Evolutionary conservation across 805 yeast genomes (phyloP).

Genomic region (Spathaspora girioi): DNA sequence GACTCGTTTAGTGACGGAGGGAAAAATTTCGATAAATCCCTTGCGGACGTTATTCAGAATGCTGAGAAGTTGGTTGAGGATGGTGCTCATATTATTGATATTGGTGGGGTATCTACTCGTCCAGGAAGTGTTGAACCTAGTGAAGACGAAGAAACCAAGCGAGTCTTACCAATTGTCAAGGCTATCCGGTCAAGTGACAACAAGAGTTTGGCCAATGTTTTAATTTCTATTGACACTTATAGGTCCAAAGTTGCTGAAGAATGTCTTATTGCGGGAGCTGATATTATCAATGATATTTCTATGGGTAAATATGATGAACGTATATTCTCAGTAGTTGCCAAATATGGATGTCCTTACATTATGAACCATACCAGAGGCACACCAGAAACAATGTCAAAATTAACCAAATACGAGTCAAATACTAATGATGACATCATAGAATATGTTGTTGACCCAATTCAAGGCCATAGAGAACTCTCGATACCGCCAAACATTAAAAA

Average conservation of each 20-base stretch:
- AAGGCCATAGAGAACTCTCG: constrained; percentile 17
- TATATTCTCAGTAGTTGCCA: constrained; percentile 69
- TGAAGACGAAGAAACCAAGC: constrained; percentile 59
- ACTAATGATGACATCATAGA: constrained; percentile 36
- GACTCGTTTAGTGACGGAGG: constrained; percentile 97
- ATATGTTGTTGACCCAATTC: constrained; percentile 23
- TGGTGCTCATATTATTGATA: constrained; percentile 78
- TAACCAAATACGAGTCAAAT: constrained; percentile 51
- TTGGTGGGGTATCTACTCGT: constrained; percentile 93
- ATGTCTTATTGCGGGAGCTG: constrained; percentile 75
- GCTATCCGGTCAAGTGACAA: constrained; percentile 49
- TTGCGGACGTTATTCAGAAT: constrained; percentile 39
- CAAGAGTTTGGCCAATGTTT: constrained; percentile 32
- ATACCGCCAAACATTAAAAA: constrained; percentile 19
- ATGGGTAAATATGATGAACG: constrained; percentile 67
- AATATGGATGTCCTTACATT: constrained; percentile 69
- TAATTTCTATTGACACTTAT: constrained; percentile 87
- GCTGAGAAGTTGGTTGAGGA: constrained; percentile 48
- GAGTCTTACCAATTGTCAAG: constrained; percentile 69
- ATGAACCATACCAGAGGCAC: constrained; percentile 85
- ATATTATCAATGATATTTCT: constrained; percentile 87
- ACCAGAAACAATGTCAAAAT: constrained; percentile 63
- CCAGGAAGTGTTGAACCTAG: constrained; percentile 72
- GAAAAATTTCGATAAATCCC: constrained; percentile 20
- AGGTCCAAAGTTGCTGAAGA: constrained; percentile 69